Base-by-base conservation (phyloP, 78 protist genomes). In the Dictyostelium purpureum region DNA sequence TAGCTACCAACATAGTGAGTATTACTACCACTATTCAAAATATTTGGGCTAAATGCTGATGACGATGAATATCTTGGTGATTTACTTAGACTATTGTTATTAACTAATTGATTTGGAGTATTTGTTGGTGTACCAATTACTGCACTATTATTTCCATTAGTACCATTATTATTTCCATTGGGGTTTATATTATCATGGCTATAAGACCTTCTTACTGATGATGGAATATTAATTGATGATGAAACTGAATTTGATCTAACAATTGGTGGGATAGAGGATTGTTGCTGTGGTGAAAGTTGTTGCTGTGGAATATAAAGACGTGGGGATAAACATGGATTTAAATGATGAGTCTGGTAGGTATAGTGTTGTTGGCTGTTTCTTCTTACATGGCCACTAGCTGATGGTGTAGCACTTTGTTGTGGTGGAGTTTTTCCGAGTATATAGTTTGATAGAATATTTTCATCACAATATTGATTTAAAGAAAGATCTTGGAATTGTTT, bases 401-500 rank as follows among this genome's bases (percentile, higher is more conserved):
- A 7, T 14, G 54, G 54, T 14, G 54, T 49, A 49, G 24, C 54
- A 56, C 19, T 56, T 69, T 35, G 71, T 3, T 31, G 42, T 3
- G 71, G 71, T 28, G 71, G 71, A 14, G 71, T 63, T 26, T 57
- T 57, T 10, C 78, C 78, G 16, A 71, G 19, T 11, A 35, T 38
- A 75, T 51, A 75, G 6, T 56, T 52, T 21, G 47, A 38, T 14
- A 75, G 43, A 12, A 52, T 47, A 49, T 73, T 59, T 35, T 85
- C 92, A 59, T 73, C 77, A 59, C 92, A 85, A 61, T 74, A 85
- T 42, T 33, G 63, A 28, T 66, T 19, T 1, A 85, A 16, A 31
- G 92, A 85, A 5, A 85, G 47, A 37, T 85, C 79, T 56, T 61
- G 71, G 24, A 59, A 85, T 73, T 85, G 83, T n/a, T 51, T 59